Conservation (phyloP, 805 yeast species). For the Lachancea nothofagi region DNA sequence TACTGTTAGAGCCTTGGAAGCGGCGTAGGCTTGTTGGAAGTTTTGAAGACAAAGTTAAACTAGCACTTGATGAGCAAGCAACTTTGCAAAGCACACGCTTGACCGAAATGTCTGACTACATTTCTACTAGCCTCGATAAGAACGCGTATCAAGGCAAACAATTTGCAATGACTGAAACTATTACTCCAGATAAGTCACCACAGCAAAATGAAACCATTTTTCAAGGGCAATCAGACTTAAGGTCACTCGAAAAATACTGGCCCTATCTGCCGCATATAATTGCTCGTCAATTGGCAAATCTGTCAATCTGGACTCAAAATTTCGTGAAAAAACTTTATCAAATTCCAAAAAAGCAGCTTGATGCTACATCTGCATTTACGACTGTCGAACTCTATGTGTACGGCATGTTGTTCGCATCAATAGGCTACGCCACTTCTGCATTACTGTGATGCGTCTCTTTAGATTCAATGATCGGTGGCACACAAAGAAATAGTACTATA, state of each 20-base stretch:
- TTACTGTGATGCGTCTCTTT: conserved; percentile 2
- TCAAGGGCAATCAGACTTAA: not conserved
- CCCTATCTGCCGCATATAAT: not conserved
- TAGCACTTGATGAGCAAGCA: conserved; percentile 39
- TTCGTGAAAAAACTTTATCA: not conserved
- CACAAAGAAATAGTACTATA: too few species aligned
- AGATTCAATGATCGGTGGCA: too few species aligned
- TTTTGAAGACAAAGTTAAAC: conserved; percentile 74
- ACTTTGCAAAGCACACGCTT: conserved; percentile 27
- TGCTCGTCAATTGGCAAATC: not conserved
- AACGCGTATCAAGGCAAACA: not conserved
- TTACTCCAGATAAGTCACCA: not conserved
- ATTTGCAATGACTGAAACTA: not conserved
- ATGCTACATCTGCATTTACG: conserved; percentile 12
- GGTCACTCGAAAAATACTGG: conserved; percentile 1
- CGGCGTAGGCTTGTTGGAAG: conserved; percentile 71
- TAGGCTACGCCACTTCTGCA: conserved; percentile 6
- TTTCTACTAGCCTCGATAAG: conserved; percentile 5
- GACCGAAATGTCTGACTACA: conserved; percentile 17
- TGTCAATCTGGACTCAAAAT: conserved; percentile 2
- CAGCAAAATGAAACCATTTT: not conserved
- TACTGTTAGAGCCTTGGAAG: conserved; percentile 93
- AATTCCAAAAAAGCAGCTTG: conserved; percentile 1
- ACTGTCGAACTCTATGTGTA: conserved; percentile 16
- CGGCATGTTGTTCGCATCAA: not conserved